Percentiles rank a stretch among this genome's conserved stretches.
These are phyloP conservation scores for Suillus spraguei DNA, from an alignment of 768 basidiomycete species.

Conservation along the genomic window DNA sequence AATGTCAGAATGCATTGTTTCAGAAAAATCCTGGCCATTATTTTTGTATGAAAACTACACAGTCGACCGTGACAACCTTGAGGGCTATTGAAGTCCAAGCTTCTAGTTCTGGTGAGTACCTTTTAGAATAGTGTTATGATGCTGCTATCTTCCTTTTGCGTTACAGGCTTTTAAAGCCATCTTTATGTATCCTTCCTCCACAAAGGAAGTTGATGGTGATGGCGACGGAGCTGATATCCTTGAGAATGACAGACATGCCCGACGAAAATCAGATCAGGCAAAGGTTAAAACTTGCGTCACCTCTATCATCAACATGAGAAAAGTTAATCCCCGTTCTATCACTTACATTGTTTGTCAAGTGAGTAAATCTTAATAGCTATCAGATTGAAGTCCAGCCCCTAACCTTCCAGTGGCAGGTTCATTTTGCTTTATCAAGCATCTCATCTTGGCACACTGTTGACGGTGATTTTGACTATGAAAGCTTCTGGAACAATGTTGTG, in stretches of 20 bases:
- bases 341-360: constrained; percentile 27
- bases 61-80: too few species aligned
- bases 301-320: constrained; percentile 8
- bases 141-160: too few species aligned
- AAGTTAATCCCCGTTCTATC: constrained; percentile 17
- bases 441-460: constrained; percentile 16
- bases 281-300: constrained; percentile 10
- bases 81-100: too few species aligned
- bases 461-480: constrained; percentile 22
- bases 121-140: too few species aligned
- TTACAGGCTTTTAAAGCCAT: constrained; percentile 17
- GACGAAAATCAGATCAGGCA: not conserved
- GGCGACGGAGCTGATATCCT: constrained; percentile 3
- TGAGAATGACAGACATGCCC: not conserved
- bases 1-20: constrained; percentile 12
- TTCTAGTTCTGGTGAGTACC: too few species aligned
- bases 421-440: constrained; percentile 17
- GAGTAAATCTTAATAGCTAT: not conserved
- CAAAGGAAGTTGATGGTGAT: not conserved
- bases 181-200: constrained; percentile 20
- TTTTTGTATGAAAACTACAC: too few species aligned
- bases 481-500: constrained; percentile 28
- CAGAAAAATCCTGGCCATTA: constrained; percentile 17
- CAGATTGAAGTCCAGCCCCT: too few species aligned
- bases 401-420: constrained; percentile 5